Evolutionary conservation across 768 basidiomycete species (phyloP), one percentile per base, ranked within the genome.

Genomic region (Amanita brunnescens): DNA sequence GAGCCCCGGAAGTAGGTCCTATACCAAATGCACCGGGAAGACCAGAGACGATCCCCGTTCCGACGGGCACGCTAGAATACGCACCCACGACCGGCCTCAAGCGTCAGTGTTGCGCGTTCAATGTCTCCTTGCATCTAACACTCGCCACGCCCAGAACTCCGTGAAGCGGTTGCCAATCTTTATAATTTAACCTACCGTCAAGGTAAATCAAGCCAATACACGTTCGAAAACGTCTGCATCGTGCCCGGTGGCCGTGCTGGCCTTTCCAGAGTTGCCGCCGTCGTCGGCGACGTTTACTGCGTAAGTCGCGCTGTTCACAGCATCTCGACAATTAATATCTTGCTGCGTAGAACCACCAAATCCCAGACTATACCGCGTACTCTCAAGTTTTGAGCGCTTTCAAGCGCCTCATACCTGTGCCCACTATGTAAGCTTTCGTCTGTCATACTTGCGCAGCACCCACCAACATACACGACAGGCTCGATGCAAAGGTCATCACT

Each of bases 181-280:
- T 97, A 97, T 72, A 97, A 97, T 63, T 70, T 77, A 45, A 87
- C 85, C 2, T 95, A 95, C 64, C 80, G 94, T 30, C 67, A 86
- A 58, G 88, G 80, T 42, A 94, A 87, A 68, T 53, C 65, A 6
- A 91, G 87, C 57, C 76, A 94, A 58, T 97, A 96, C 64, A 93
- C 91, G 1, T 87, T 74, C 57, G 91, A 94, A 67, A 97, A 97
- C 61, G 85, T 91, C 10, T 92, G 89, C 60, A 95, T 97, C 58
- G 93, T 96, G 0, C 94, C 94, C 10, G 94, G 94, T 39, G 94
- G 94, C 13, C 83, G 91, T 49, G 76, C 93, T 2, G 93, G 93
- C 9, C 75, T 97, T 55, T 88, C 90, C 24, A 83, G 94, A 54
- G 78, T 97, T 20, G 92, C 93, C 12, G 89, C 94, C 13, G 93